phyloP scores from a whole-genome alignment of 352 stramenopile species.

The Elongisporangium anandrum region DNA sequence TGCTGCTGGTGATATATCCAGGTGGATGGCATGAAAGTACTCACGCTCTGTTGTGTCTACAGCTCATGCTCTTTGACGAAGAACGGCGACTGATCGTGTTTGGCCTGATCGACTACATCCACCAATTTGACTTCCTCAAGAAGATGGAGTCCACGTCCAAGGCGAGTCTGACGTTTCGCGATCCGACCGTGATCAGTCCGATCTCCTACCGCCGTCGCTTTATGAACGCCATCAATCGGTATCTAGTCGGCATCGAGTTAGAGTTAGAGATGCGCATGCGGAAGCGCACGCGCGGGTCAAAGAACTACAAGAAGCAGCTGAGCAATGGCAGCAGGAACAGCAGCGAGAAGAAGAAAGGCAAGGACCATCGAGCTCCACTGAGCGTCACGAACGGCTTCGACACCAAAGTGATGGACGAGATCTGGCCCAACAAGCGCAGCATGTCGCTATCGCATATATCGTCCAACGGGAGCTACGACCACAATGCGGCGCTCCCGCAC shows the following conservation, averaged over 20 bases:
- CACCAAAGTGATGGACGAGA: constrained; percentile 1
- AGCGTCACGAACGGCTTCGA: background rate
- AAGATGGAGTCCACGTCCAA: constrained; percentile 89
- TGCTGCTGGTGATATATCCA: constrained; percentile 1
- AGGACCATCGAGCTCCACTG: background rate
- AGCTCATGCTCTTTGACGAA: constrained; percentile 83
- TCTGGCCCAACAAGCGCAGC: constrained; percentile 12
- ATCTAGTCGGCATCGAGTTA: constrained; percentile 77
- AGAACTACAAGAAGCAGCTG: constrained; percentile 9
- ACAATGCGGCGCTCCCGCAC: constrained; percentile 20
- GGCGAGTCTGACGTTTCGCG: constrained; percentile 73
- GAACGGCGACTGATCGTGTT: constrained; percentile 67
- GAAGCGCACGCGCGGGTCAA: constrained; percentile 31
- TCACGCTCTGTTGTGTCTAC: constrained; percentile 8
- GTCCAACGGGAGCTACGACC: constrained; percentile 10
- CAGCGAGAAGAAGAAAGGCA: background rate
- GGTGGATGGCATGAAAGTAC: background rate
- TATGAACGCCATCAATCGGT: constrained; percentile 78
- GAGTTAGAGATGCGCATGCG: constrained; percentile 69
- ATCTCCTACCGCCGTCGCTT: constrained; percentile 76
- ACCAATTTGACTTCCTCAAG: constrained; percentile 88
- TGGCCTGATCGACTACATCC: constrained; percentile 82
- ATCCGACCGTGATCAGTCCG: constrained; percentile 82
- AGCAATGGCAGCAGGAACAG: background rate
- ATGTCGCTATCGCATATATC: constrained; percentile 43